Evolutionary conservation across 495 filamentous ascomycete genomes (phyloP).

Genomic region (Penicillium lagena): DNA sequence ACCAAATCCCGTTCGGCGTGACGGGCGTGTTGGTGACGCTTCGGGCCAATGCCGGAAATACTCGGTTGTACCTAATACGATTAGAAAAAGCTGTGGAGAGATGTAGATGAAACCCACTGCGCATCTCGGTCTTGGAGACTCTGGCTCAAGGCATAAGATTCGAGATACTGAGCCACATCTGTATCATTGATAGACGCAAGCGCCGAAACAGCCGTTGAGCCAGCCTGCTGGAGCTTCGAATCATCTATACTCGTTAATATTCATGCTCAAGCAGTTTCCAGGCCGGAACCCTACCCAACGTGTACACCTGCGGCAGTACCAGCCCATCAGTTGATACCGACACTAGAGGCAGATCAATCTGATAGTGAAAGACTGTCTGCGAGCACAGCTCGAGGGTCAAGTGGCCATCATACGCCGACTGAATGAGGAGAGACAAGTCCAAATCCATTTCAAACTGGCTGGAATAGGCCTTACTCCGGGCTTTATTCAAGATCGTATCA

Average conservation of each 20-base stretch:
- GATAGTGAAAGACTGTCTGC: slow-evolving; percentile 17
- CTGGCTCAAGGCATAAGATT: slow-evolving; percentile 10
- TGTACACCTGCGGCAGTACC: slow-evolving; percentile 29
- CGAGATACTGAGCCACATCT: slow-evolving; percentile 17
- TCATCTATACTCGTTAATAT: slow-evolving; percentile 9
- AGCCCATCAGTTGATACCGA: slow-evolving; percentile 33
- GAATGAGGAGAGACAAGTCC: slow-evolving; percentile 31
- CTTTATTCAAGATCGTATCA: slow-evolving; percentile 32
- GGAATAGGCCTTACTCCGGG: slow-evolving; percentile 24
- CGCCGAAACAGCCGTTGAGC: slow-evolving; percentile 13
- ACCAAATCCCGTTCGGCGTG: slow-evolving; percentile 16
- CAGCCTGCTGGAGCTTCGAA: slow-evolving; percentile 9
- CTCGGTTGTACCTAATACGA: slow-evolving; percentile 17
- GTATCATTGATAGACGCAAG: slow-evolving; percentile 28
- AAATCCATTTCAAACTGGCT: slow-evolving; percentile 48
- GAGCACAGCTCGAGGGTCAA: slow-evolving; percentile 27
- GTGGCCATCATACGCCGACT: slow-evolving; percentile 45
- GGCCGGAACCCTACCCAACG: slow-evolving; percentile 6
- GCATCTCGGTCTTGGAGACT: slow-evolving; percentile 33
- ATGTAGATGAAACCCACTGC: slow-evolving; percentile 15
- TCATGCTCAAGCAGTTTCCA: not conserved
- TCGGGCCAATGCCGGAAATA: slow-evolving; percentile 17
- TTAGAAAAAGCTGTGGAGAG: not conserved
- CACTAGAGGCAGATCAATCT: slow-evolving; percentile 16
- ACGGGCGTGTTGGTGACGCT: slow-evolving; percentile 15